A percentile compares a stretch with the other conserved stretches of the same genome.
These are phyloP conservation scores for Phalaenopsis equestris DNA, from an alignment of 106 monocot species.

Conservation along the genomic window DNA sequence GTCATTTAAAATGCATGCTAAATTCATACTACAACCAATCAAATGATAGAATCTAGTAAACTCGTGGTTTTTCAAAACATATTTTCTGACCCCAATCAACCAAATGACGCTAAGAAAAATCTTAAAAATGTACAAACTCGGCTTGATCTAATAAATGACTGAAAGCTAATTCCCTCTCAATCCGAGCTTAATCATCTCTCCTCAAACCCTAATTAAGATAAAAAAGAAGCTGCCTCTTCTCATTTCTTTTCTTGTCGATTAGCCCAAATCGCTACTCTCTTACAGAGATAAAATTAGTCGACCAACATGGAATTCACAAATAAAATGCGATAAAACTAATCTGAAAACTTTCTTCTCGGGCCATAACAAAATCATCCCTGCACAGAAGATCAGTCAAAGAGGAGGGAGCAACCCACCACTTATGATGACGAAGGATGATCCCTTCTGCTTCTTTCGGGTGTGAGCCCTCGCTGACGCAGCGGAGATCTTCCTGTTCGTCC, in stretches of 20 bases:
- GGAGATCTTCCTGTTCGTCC: slow-evolving; percentile 23
- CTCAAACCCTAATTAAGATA: not conserved
- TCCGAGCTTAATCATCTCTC: not conserved
- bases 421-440: not conserved
- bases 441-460: slow-evolving; percentile 31
- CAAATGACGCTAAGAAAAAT: too few species aligned
- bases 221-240: not conserved
- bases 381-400: not conserved
- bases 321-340: not conserved
- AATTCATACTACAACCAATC: too few species aligned
- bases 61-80: too few species aligned
- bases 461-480: slow-evolving; percentile 37
- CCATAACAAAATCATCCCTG: not conserved
- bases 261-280: not conserved
- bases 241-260: not conserved
- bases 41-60: too few species aligned
- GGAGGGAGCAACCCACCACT: slow-evolving; percentile 1
- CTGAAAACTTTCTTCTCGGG: not conserved
- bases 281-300: not conserved
- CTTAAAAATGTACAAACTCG: too few species aligned
- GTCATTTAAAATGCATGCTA: too few species aligned
- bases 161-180: not conserved
- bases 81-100: too few species aligned
- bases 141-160: not conserved
- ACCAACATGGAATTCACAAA: not conserved